Conservation (phyloP, 106 monocot genomes). For the Phalaenopsis equestris region DNA sequence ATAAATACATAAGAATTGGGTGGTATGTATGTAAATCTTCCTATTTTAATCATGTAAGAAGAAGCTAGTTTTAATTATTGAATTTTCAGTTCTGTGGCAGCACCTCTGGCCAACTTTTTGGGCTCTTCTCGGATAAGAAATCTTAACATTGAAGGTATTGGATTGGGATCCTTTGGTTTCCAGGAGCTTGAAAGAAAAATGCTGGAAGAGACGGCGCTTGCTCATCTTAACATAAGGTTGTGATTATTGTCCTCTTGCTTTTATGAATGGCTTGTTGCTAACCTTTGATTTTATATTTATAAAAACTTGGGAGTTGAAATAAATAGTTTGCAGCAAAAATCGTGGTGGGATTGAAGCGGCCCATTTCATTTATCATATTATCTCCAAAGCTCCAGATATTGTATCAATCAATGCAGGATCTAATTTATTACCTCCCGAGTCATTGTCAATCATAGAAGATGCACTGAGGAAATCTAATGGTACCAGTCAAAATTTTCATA, state of each 20-base stretch:
- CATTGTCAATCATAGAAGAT: slow-evolving; percentile 41
- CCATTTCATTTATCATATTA: slow-evolving; percentile 42
- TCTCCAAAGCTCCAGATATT: slow-evolving; percentile 44
- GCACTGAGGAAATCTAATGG: slow-evolving; percentile 46
- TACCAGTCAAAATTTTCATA: slow-evolving; percentile 7
- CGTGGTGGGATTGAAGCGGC: slow-evolving; percentile 63
- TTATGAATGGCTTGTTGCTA: neutral
- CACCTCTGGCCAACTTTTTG: slow-evolving; percentile 50
- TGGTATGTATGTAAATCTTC: no score
- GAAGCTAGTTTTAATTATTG: neutral
- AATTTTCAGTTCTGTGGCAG: slow-evolving; percentile 57
- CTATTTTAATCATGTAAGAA: neutral
- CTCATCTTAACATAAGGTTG: slow-evolving; percentile 75
- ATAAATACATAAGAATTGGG: no score
- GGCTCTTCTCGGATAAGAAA: slow-evolving; percentile 31
- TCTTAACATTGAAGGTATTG: slow-evolving; percentile 84
- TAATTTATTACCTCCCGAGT: slow-evolving; percentile 72
- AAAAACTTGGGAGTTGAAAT: no score
- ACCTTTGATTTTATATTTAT: neutral
- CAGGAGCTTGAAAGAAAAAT: slow-evolving; percentile 51
- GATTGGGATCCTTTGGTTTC: slow-evolving; percentile 67
- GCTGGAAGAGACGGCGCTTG: slow-evolving; percentile 32
- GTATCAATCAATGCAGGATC: slow-evolving; percentile 45
- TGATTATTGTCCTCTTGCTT: neutral
- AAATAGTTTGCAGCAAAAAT: slow-evolving; percentile 52